Evolutionary conservation across 2,329 filamentous ascomycete genomes (phyloP), one percentile per base, ranked within the genome.

Genomic region (Ceratocystis papillata): DNA sequence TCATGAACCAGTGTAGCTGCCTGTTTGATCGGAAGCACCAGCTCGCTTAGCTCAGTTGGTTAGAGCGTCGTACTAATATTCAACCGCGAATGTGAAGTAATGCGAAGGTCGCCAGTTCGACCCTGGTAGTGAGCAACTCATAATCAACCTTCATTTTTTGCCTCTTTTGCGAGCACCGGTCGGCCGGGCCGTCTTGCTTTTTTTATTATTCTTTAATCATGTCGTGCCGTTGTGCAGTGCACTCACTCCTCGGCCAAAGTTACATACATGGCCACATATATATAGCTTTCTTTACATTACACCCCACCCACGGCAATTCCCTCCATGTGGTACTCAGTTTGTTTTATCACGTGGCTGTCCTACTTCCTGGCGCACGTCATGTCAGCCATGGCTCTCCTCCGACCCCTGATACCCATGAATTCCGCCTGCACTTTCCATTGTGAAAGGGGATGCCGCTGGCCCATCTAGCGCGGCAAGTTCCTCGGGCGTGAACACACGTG

Each of bases 381-480:
- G 22, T 17, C 59, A 22, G 17, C 20, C 50, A 50, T 60, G 7
- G 10, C 65, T 37, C 12, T 65, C 46, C 30, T 44, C 61, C 62
- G 10, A 22, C 62, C 59, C 48, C 28, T 63, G 48, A 22, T 63
- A 74, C 0, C 81, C 83, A 72, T 84, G 84, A 17, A 78, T 77
- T 0, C 87, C 87, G 12, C 87, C 87, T 5, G 87, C 86, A 67
- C 85, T 87, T 74, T 90, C 86, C 86, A 90, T 89, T 0, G 84
- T 89, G 67, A 89, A 89, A 7, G 83, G 79, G 66, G 85, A 88
- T 0, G 89, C 88, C 0, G 89, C 90, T 0, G 88, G 86, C n/a
- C 77, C 86, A 72, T 93, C 89, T 25, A 92, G 76, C 6, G 80
- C 73, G 0, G 75, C 76, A 28, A 91, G 76, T 74, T 90, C 88